Percentiles rank a stretch among this genome's conserved stretches.
phyloP scores from a whole-genome alignment of 192 early-diverging fungal species.

The Coemansia sp. region DNA sequence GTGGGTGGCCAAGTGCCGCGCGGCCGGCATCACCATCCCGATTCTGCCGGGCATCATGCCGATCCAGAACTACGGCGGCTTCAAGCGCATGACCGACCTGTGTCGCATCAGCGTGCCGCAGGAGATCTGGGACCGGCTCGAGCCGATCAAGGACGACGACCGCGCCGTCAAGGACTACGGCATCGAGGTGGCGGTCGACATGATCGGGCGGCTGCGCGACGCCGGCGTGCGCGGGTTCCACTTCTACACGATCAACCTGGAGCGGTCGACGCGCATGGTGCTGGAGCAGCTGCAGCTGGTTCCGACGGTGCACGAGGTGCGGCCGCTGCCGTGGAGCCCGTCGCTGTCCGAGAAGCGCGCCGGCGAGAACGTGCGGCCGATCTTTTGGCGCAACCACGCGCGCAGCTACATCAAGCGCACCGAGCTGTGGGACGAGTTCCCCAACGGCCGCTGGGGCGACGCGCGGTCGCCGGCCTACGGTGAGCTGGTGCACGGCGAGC shows the following conservation, averaged over 20 bases:
- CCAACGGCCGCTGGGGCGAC: conserved; percentile 98
- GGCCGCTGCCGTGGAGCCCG: conserved; percentile 64
- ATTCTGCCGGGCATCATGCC: conserved; percentile 97
- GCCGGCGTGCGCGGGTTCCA: conserved; percentile 82
- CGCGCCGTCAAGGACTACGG: conserved; percentile 94
- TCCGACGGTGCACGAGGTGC: conserved; percentile 65
- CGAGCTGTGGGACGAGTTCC: conserved; percentile 96
- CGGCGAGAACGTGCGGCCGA: conserved; percentile 95
- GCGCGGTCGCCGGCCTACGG: conserved; percentile 90
- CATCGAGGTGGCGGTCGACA: conserved; percentile 77
- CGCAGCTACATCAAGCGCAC: conserved; percentile 90
- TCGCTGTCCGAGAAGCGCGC: conserved; percentile 85
- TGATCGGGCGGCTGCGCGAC: conserved; percentile 77
- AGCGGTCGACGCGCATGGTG: conserved; percentile 82
- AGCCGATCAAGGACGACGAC: conserved; percentile 98
- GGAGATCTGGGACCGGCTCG: conserved; percentile 78
- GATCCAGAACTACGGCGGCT: conserved; percentile 90
- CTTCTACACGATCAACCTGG: conserved; percentile 96
- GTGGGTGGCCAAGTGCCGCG: conserved; percentile 76
- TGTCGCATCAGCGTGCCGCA: conserved; percentile 87
- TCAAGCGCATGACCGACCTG: conserved; percentile 88
- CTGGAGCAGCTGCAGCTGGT: conserved; percentile 83
- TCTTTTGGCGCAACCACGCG: conserved; percentile 97
- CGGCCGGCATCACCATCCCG: conserved; percentile 72
- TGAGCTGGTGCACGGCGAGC: conserved; percentile 77